These are phyloP conservation scores for Lactuca saligna DNA, from an alignment of 129 eudicot genomes.

Conservation along the genomic window DNA sequence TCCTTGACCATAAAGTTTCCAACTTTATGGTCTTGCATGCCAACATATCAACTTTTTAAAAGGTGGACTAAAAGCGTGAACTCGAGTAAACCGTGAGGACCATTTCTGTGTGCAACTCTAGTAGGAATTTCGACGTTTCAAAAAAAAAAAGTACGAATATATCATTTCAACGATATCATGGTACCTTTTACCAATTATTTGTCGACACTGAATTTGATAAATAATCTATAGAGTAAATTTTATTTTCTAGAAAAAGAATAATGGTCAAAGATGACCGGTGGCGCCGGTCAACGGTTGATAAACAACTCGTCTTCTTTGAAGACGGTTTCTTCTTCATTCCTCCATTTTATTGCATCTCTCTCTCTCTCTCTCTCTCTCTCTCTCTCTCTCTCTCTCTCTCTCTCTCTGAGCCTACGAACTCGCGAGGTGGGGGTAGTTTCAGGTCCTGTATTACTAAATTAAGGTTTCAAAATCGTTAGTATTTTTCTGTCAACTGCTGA, in stretches of 20 bases:
- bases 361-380: not conserved
- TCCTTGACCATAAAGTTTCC: too few species aligned
- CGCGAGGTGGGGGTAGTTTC: not conserved
- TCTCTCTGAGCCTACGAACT: conserved; percentile 7
- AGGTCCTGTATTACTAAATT: not conserved
- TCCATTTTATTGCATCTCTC: conserved; percentile 8
- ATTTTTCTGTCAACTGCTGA: not conserved
- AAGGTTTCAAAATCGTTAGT: conserved; percentile 6
- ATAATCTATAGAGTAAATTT: not conserved
- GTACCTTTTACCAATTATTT: not conserved
- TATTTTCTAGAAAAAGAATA: conserved; percentile 15
- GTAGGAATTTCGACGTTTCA: too few species aligned
- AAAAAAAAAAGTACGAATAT: too few species aligned
- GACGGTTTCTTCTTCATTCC: conserved; percentile 31
- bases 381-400: not conserved
- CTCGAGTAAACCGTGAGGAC: too few species aligned
- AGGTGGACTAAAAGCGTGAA: too few species aligned
- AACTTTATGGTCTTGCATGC: too few species aligned
- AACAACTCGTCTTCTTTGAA: conserved; percentile 34
- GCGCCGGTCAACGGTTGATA: conserved; percentile 68
- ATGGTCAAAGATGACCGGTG: conserved; percentile 75
- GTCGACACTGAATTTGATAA: not conserved
- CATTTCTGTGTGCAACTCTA: too few species aligned
- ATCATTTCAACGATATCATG: too few species aligned
- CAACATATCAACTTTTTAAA: too few species aligned